phyloP scores from a whole-genome alignment of 2,329 filamentous ascomycete species.

The Verticillium klebahnii region DNA sequence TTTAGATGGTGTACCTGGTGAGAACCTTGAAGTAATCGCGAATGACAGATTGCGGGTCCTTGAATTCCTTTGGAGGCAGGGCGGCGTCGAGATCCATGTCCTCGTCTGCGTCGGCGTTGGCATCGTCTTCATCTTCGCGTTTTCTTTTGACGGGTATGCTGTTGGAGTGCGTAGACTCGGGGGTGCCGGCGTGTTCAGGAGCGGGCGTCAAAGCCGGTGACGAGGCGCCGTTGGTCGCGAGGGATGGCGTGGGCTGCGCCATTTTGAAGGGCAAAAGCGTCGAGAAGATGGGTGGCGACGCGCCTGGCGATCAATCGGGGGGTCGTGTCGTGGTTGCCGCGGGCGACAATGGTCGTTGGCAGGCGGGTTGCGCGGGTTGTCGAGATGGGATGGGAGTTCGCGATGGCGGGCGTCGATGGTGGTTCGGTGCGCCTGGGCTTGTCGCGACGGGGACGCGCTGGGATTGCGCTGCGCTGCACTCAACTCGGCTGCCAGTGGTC shows the following conservation, averaged over 20 bases:
- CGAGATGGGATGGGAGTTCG: background rate
- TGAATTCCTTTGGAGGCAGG: conserved; percentile 3
- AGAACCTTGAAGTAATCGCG: conserved; percentile 32
- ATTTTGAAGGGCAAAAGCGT: conserved; percentile 19
- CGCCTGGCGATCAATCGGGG: background rate
- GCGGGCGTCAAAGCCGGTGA: conserved; percentile 20
- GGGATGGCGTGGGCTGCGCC: conserved; percentile 33
- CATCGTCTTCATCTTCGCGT: conserved; percentile 45
- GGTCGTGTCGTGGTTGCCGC: conserved; percentile 4
- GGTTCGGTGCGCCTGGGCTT: conserved; percentile 13
- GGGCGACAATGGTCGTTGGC: conserved; percentile 1
- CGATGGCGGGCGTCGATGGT: conserved; percentile 8
- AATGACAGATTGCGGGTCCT: conserved; percentile 29
- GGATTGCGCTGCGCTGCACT: conserved; percentile 8
- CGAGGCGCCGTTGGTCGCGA: conserved; percentile 35
- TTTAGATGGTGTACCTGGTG: conserved; percentile 22
- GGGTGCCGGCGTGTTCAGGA: conserved; percentile 1
- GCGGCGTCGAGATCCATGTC: conserved; percentile 21
- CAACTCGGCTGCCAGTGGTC: background rate
- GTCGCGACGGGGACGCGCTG: conserved; percentile 16
- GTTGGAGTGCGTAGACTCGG: conserved; percentile 23
- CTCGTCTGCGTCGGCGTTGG: conserved; percentile 16
- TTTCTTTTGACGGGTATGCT: conserved; percentile 50
- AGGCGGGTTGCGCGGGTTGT: conserved; percentile 2
- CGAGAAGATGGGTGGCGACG: background rate